Percentiles rank a stretch among this genome's conserved stretches.
phyloP scores from a whole-genome alignment of 2,329 filamentous ascomycete species.

The Diaporthe helianthi region DNA sequence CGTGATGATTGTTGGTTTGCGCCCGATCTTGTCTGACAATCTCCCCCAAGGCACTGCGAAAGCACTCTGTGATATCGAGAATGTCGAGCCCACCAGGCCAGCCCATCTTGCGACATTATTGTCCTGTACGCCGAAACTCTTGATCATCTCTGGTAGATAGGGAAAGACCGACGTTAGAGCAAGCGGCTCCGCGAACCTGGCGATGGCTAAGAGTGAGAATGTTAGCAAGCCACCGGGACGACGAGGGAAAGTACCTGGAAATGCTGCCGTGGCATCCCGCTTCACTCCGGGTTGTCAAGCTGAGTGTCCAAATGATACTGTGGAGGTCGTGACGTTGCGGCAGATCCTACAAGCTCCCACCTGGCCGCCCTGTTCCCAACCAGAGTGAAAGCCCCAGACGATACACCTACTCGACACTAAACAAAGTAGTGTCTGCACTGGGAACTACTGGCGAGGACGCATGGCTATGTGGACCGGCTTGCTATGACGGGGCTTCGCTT shows the following conservation, averaged over 20 bases:
- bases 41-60: slow-evolving; percentile 80
- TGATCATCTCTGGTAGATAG: slow-evolving; percentile 81
- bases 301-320: background rate
- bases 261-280: background rate
- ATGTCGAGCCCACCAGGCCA: slow-evolving; percentile 75
- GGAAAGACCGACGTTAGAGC: slow-evolving; percentile 76
- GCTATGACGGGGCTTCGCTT: slow-evolving; percentile 26
- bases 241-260: slow-evolving; percentile 35
- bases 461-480: background rate
- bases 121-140: slow-evolving; percentile 74
- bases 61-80: slow-evolving; percentile 74
- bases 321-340: background rate
- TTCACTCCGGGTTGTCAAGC: background rate
- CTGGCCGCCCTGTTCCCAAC: background rate
- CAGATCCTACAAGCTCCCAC: background rate
- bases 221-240: slow-evolving; percentile 43
- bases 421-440: slow-evolving; percentile 14
- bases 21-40: slow-evolving; percentile 78
- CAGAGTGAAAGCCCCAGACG: background rate
- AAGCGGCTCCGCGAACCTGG: slow-evolving; percentile 78
- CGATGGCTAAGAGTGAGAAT: slow-evolving; percentile 64
- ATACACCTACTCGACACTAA: slow-evolving; percentile 14
- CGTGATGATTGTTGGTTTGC: slow-evolving; percentile 80
- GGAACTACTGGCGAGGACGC: slow-evolving; percentile 17
- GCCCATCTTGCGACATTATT: slow-evolving; percentile 82